Conservation (phyloP, 2,329 filamentous ascomycete species). For the Aspergillus hiratsukae region DNA sequence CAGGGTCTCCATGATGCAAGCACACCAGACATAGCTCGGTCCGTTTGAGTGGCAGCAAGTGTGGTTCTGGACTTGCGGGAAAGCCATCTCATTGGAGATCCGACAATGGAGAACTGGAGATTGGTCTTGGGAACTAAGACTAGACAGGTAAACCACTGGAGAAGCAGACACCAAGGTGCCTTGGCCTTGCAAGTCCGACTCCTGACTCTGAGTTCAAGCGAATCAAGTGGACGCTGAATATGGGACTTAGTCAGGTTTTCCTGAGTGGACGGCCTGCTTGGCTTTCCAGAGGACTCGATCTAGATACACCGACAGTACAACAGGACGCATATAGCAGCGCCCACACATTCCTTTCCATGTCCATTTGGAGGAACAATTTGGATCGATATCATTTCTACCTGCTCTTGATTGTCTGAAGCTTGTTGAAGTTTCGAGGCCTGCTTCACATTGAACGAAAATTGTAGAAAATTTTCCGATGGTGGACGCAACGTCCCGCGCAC, state of each 20-base stretch:
- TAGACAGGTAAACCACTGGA: conserved; percentile 17
- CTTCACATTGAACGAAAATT: background rate
- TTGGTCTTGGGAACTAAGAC: conserved; percentile 15
- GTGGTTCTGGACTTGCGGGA: background rate
- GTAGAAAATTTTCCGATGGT: background rate
- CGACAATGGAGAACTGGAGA: background rate
- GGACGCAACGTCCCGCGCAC: background rate
- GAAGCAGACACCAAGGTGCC: background rate
- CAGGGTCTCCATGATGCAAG: background rate
- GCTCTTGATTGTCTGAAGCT: background rate
- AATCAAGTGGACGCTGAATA: background rate
- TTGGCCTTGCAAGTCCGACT: too few relatives aligned
- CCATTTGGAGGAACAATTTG: background rate
- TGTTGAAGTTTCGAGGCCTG: background rate
- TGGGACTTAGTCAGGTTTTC: background rate
- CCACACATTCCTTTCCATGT: background rate
- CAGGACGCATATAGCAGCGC: background rate
- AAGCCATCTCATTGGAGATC: conserved; percentile 5
- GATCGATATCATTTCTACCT: background rate
- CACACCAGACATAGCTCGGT: background rate
- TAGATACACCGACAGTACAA: background rate
- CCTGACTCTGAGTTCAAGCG: background rate
- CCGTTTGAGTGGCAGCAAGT: background rate
- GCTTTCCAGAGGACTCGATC: background rate
- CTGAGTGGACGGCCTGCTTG: too few relatives aligned